Evolutionary conservation across 768 basidiomycete genomes (phyloP), one percentile per base, ranked within the genome.

Genomic region (Mycena capillaripes): DNA sequence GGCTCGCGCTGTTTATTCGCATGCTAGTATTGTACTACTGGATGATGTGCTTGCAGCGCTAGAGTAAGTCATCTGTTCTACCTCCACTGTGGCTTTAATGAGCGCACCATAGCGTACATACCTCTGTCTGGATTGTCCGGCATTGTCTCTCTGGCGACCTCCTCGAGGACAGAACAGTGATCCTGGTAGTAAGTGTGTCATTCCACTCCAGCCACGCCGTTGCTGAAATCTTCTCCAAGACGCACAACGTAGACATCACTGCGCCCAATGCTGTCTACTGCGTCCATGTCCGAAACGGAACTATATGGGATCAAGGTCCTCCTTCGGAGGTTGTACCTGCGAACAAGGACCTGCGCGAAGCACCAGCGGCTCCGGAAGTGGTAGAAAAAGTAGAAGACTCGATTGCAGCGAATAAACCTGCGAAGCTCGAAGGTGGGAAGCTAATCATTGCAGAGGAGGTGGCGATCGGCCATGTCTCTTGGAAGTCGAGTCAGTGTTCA

Each of bases 11-110:
- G 9, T 42, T 17, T 40, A 56, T 30, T 87, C 86, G 2, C 81
- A 80, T 21, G 90, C 93, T 0, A 79, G 89, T 21, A 89, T 91
- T 23, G 76, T 96, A 14, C 80, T 96, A 11, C 81, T 95, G 42
- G 94, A 96, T 74, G 93, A 95, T 76, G 88, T 94, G 14, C 80
- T 92, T 27, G 90, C 89, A 25, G 91, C 91, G 3, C 80, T 92
- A 11, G 78, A 79, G 77, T 73, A 65, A 14, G 75, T 71, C 14
- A 10, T 34, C 2, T 21, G 8, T 27, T 7, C 4, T 10, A 32
- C 17, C 17, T n/a, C 19, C 32, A 0, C 5, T 12, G 34, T 12
- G 34, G 34, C 34, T 6, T 36, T 36, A 36, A 36, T 36, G 34
- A 36, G 7, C 34, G 34, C 42, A 44, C 42, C 40, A 42, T 17